Base-by-base conservation (phyloP, 768 basidiomycete species). In the Tulasnella sp. region DNA sequence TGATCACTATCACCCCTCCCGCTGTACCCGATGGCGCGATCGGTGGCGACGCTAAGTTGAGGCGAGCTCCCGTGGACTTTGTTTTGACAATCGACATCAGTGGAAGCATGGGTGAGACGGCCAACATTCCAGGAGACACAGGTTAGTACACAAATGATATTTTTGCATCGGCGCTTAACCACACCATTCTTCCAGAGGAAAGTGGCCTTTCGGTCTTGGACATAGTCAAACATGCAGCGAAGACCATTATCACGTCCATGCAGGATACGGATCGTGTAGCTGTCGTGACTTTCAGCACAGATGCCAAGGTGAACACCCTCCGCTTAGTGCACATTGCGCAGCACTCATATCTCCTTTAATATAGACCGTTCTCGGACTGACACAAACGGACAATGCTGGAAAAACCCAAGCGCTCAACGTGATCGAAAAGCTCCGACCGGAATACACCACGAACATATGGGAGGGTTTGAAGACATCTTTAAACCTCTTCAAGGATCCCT, bases 391-490 rank as follows among this genome's bases (percentile, higher is more conserved):
- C 34, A 44, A 54, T n/a, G 38, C 44, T 26, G 64, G 64, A 15
- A 62, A 61, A 44, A 17, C 47, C 5, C 19, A 29, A 11, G 56
- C 60, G 38, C 27, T 59, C 34, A 55, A 44, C 23, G 51, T 52
- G 13, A 47, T 63, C 4, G 44, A 58, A 42, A 15, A 26, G 15
- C 55, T 64, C 21, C 56, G 47, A 0, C 61, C 61, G 3, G 23
- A 48, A 27, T 51, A 47, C n/a, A 43, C 50, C 11, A 64, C 64
- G 3, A 64, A 64, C 38, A 49, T 64, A 9, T 64, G 64, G 64
- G 64, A 62, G 29, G 64, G 64, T 3, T 51, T 64, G 19, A 64
- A 63, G 52, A 45, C 30, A 7, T 63, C 62, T 32, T 58, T 64
- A 56, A 62, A 64, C 58, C 10, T 63, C 15, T 61, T 64, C 17